Percentiles rank a stretch among this genome's conserved stretches.
phyloP scores from a whole-genome alignment of 2,329 filamentous ascomycete species.

The Diplodia seriata region DNA sequence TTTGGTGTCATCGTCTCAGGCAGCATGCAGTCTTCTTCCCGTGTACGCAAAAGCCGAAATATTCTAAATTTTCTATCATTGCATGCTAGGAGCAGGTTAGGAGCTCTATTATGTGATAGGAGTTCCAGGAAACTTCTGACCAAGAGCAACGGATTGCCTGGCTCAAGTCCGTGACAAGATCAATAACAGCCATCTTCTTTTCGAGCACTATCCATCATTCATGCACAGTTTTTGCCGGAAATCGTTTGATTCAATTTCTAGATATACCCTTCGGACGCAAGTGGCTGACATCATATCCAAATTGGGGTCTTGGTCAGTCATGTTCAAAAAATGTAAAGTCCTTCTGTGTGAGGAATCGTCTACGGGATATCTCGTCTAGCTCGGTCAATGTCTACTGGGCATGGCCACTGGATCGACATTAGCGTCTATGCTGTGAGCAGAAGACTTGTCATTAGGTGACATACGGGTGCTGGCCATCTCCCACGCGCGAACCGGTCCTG shows the following conservation, averaged over 20 bases:
- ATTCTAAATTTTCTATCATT: too few relatives aligned
- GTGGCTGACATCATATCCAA: not conserved
- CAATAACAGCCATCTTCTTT: not conserved
- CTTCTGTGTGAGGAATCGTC: not conserved
- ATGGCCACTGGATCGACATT: constrained; percentile 4
- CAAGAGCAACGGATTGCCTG: too few relatives aligned
- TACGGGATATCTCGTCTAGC: constrained; percentile 17
- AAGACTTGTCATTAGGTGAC: not conserved
- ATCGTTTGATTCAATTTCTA: not conserved
- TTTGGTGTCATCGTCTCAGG: too few relatives aligned
- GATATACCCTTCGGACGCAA: not conserved
- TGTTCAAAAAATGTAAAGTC: not conserved
- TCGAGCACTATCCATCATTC: not conserved
- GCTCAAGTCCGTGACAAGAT: not conserved
- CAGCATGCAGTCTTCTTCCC: too few relatives aligned
- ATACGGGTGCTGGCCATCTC: constrained; percentile 17
- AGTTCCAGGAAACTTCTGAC: too few relatives aligned
- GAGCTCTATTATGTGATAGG: too few relatives aligned
- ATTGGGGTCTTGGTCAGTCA: not conserved
- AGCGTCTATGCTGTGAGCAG: not conserved
- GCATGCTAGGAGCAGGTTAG: too few relatives aligned
- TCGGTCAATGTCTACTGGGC: not conserved
- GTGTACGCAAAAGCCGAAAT: too few relatives aligned
- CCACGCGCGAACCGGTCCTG: constrained; percentile 16
- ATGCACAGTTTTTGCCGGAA: not conserved